A percentile compares a stretch with the other conserved stretches of the same genome.
These are phyloP conservation scores for Bremia lactucae DNA, from an alignment of 352 stramenopile genomes.

Conservation along the genomic window DNA sequence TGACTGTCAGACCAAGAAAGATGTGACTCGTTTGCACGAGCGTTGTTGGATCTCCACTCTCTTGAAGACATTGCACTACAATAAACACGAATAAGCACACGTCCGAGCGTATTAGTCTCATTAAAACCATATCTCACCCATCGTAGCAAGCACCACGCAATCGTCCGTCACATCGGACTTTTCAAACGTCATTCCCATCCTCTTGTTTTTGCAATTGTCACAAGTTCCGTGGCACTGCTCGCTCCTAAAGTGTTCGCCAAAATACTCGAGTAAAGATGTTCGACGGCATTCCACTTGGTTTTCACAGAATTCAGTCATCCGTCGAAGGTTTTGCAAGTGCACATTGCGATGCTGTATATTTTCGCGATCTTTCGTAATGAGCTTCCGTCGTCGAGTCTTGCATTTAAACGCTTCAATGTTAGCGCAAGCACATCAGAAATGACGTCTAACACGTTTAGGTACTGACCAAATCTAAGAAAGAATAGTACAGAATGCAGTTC, in stretches of 20 bases:
- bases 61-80: conserved; percentile 53
- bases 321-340: conserved; percentile 69
- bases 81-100: not conserved
- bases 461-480: conserved; percentile 64
- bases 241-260: conserved; percentile 80
- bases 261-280: conserved; percentile 79
- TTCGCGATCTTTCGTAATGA: conserved; percentile 73
- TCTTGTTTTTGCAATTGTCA: conserved; percentile 82
- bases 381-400: conserved; percentile 52
- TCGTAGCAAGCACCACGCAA: conserved; percentile 42
- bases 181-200: conserved; percentile 49
- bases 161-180: conserved; percentile 72
- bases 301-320: conserved; percentile 83
- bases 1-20: conserved; percentile 53
- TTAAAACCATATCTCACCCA: conserved; percentile 34
- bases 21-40: conserved; percentile 67
- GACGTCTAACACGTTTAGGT: not conserved
- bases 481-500: conserved; percentile 84
- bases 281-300: conserved; percentile 81
- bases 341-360: conserved; percentile 75
- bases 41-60: conserved; percentile 45
- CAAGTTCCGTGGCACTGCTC: conserved; percentile 65
- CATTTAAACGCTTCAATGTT: not conserved
- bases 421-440: not conserved
- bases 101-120: not conserved